Evolutionary conservation across 805 yeast genomes (phyloP), one percentile per base, ranked within the genome.

Genomic region (Nakazawaea pomicola): DNA sequence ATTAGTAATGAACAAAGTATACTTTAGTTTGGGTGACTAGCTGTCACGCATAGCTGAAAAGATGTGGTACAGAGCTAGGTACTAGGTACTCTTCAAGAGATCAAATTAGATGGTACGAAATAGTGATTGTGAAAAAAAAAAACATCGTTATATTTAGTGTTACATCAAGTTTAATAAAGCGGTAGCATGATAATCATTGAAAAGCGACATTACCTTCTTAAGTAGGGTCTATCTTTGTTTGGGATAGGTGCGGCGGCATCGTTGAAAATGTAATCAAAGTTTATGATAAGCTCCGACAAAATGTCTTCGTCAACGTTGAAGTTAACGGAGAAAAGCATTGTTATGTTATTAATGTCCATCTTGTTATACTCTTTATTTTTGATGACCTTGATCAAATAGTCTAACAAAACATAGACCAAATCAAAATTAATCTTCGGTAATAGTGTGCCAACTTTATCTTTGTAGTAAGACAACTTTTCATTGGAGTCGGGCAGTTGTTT

Each of bases 291-390:
- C 31, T 55, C 62, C 8, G 60, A 45, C 34, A 59, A 56, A 12
- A 61, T 57, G 36, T 59, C 60, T 38, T 58, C 57, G 6, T 61
- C 62, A 17, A 63, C 61, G 36, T 57, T 57, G 33, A 62, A 46
- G 33, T 62, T 62, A 4, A 64, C 65, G 1, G 62, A 61, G 56
- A 62, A 60, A 38, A 62, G 48, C 39, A 61, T 62, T 29, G 61
- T 53, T 39, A 76, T 64, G 53, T 93, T 91, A 49, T 84, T 70
- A 44, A 84, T 62, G 45, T 82, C 83, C 99, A 91, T 91, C 60
- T 88, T 80, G 63, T 90, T 91, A 44, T 65, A 61, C 11, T 74
- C 73, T 45, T 69, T 72, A 50, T 80, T 73, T 32, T 74, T 68
- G 36, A 81, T 70, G 33, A 90, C 85, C 44, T 77, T 73, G 19